These are phyloP conservation scores for Gynostemma pentaphyllum DNA, from an alignment of 306 rosid genomes.

Conservation along the genomic window DNA sequence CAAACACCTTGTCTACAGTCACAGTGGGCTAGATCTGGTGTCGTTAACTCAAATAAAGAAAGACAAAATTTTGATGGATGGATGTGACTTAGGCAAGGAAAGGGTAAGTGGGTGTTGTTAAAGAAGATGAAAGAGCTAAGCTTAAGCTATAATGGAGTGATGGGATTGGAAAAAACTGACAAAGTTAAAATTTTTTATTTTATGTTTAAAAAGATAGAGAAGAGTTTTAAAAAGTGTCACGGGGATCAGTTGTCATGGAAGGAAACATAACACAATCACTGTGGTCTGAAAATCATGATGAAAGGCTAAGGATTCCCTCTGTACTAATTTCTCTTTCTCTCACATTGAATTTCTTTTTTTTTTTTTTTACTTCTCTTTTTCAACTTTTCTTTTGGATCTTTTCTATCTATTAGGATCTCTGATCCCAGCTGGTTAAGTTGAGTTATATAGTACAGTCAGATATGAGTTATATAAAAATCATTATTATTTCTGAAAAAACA, in stretches of 20 bases:
- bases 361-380: not conserved
- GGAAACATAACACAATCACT: conserved; percentile 10
- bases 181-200: too few relatives aligned
- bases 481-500: conserved; percentile 1
- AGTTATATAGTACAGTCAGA: conserved; percentile 8
- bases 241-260: not conserved
- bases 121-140: not conserved
- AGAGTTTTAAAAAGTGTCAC: conserved; percentile 10
- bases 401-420: not conserved
- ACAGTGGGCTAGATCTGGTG: not conserved
- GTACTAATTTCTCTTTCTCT: not conserved
- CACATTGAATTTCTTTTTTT: not conserved
- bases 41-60: not conserved
- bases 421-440: not conserved
- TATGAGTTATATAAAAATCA: too few relatives aligned
- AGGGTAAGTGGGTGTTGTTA: too few relatives aligned
- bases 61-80: not conserved
- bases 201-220: not conserved
- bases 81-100: not conserved
- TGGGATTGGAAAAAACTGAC: not conserved
- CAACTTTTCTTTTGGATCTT: not conserved
- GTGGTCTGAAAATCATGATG: conserved; percentile 5
- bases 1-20: not conserved
- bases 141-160: not conserved
- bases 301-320: conserved; percentile 8